phyloP scores from a whole-genome alignment of 1,284 basidiomycete species.

The Apiotrichum montevideense region DNA sequence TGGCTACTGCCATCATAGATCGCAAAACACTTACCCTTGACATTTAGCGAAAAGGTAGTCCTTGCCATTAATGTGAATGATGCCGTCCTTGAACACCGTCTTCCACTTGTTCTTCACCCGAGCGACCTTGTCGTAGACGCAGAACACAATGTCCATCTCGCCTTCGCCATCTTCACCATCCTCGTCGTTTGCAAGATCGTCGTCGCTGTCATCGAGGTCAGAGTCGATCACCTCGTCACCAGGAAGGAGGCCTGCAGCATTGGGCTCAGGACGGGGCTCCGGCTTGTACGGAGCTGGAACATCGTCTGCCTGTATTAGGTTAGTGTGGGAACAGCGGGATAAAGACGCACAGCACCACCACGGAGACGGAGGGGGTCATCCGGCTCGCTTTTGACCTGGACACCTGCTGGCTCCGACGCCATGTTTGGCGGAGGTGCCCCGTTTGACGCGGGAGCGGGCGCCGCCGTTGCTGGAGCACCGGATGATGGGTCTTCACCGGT shows the following conservation, averaged over 20 bases:
- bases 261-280: slow-evolving; percentile 37
- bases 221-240: slow-evolving; percentile 84
- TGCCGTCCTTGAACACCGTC: slow-evolving; percentile 96
- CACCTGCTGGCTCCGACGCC: slow-evolving; percentile 10
- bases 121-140: slow-evolving; percentile 98
- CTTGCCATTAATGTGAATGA: slow-evolving; percentile 93
- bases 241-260: slow-evolving; percentile 46
- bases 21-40: slow-evolving; percentile 48
- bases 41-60: slow-evolving; percentile 98
- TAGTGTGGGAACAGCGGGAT: background rate
- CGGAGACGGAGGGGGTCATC: slow-evolving; percentile 37
- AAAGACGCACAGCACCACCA: slow-evolving; percentile 29
- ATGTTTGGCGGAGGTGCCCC: background rate
- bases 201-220: slow-evolving; percentile 83
- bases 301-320: slow-evolving; percentile 5
- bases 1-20: background rate
- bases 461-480: background rate
- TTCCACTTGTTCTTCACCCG: slow-evolving; percentile 99
- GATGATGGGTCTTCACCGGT: slow-evolving; percentile 15
- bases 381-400: slow-evolving; percentile 38
- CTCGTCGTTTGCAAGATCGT: slow-evolving; percentile 56
- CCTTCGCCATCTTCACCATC: slow-evolving; percentile 49
- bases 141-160: slow-evolving; percentile 85
- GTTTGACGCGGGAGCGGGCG: background rate
- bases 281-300: background rate